Conservation (phyloP, 164 flowering plant species). For the Piper longum region DNA sequence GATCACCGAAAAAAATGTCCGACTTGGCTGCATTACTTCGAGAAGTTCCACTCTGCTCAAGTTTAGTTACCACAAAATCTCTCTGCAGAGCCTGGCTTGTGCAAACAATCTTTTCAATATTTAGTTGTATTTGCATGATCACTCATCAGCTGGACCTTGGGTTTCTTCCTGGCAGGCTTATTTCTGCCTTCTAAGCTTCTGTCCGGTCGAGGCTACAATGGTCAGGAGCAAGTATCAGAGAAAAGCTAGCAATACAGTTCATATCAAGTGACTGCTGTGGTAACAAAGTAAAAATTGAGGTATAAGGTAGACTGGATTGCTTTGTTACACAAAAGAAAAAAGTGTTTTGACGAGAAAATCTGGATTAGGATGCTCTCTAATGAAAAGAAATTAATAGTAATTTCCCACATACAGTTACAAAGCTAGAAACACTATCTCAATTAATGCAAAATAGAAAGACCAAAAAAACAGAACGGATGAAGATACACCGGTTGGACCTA, state of each 20-base stretch:
- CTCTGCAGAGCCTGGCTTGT: background rate
- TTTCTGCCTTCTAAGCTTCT: background rate
- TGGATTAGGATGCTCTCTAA: too few relatives aligned
- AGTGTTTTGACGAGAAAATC: too few relatives aligned
- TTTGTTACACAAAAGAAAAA: background rate
- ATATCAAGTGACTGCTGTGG: too few relatives aligned
- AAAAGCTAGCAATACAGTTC: too few relatives aligned
- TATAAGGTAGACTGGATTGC: background rate
- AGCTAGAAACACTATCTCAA: too few relatives aligned
- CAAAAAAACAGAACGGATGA: background rate
- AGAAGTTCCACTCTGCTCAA: background rate
- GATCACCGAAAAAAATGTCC: slow-evolving; percentile 5
- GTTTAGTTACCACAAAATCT: background rate
- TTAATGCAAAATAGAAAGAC: too few relatives aligned
- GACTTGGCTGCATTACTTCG: slow-evolving; percentile 6
- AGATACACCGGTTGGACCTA: background rate
- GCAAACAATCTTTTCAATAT: background rate
- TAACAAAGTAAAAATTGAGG: background rate
- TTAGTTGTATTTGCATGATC: background rate
- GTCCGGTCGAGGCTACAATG: background rate
- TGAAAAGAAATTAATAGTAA: too few relatives aligned
- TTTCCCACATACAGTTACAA: too few relatives aligned
- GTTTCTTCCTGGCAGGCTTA: background rate
- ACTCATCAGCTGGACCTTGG: background rate
- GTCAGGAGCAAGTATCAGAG: background rate